These are phyloP conservation scores for Paraphaeosphaeria sporulosa DNA, from an alignment of 2,329 filamentous ascomycete species.

Conservation along the genomic window DNA sequence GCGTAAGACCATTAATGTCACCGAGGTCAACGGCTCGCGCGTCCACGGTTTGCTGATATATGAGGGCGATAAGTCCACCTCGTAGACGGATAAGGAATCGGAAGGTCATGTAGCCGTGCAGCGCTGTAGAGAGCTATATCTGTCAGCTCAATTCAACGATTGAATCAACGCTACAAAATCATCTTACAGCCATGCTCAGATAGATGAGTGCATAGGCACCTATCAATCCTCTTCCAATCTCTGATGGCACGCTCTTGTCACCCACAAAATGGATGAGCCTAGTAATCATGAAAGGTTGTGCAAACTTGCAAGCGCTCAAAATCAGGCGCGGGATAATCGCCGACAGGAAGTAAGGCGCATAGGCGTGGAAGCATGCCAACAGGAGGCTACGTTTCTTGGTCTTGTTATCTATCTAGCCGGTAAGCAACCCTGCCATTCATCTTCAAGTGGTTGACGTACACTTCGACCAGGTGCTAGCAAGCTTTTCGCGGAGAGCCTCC, in stretches of 20 bases:
- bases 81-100: constrained; percentile 18
- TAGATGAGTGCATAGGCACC: constrained; percentile 18
- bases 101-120: constrained; percentile 16
- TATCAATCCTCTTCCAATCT: constrained; percentile 19
- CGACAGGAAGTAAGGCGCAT: constrained; percentile 17
- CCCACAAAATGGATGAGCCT: constrained; percentile 17
- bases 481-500: constrained; percentile 12
- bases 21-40: constrained; percentile 16
- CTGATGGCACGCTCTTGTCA: constrained; percentile 12
- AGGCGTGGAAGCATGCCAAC: constrained; percentile 18
- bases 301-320: constrained; percentile 15
- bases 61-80: constrained; percentile 18
- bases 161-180: not conserved
- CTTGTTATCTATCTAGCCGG: constrained; percentile 16
- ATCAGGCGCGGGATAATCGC: constrained; percentile 19
- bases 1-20: constrained; percentile 13
- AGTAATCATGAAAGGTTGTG: constrained; percentile 21
- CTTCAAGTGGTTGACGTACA: constrained; percentile 13
- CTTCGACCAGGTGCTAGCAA: constrained; percentile 17
- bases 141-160: constrained; percentile 10
- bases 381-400: constrained; percentile 19
- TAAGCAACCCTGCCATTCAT: constrained; percentile 13
- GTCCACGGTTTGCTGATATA: constrained; percentile 19
- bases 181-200: constrained; percentile 22
- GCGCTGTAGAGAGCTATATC: constrained; percentile 14